phyloP scores from a whole-genome alignment of 2,329 filamentous ascomycete species.

The Rutstroemia sp. region DNA sequence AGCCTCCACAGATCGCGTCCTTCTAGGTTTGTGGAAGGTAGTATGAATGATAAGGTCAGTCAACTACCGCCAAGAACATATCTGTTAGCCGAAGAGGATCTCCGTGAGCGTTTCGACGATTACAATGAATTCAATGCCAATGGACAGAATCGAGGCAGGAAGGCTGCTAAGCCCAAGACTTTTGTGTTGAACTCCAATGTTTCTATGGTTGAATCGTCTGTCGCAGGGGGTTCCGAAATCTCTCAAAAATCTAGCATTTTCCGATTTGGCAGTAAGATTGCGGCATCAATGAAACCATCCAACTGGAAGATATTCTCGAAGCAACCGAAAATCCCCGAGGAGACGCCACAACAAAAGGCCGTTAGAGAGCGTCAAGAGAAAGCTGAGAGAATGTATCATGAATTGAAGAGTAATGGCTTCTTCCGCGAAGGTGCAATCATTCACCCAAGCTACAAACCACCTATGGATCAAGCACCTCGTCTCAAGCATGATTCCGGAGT shows the following conservation, averaged over 20 bases:
- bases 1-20: conserved; percentile 39
- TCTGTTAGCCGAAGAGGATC: conserved; percentile 20
- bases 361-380: conserved; percentile 36
- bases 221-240: conserved; percentile 24
- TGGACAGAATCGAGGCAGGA: conserved; percentile 8
- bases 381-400: conserved; percentile 44
- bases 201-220: conserved; percentile 16
- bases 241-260: conserved; percentile 41
- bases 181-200: conserved; percentile 14
- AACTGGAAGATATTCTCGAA: conserved; percentile 37
- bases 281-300: conserved; percentile 46
- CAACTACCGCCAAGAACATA: conserved; percentile 44
- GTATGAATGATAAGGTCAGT: conserved; percentile 76
- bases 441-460: conserved; percentile 17
- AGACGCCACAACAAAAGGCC: conserved; percentile 35
- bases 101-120: conserved; percentile 14
- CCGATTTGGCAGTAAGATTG: conserved; percentile 47
- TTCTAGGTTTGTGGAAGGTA: conserved; percentile 69
- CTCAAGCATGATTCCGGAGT: conserved; percentile 27
- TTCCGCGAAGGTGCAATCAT: conserved; percentile 25
- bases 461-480: background rate
- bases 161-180: conserved; percentile 12
- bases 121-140: background rate
- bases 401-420: conserved; percentile 45
- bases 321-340: conserved; percentile 31